Evolutionary conservation across 441 rosid genomes (phyloP).

Genomic region (Brassica balearica): DNA sequence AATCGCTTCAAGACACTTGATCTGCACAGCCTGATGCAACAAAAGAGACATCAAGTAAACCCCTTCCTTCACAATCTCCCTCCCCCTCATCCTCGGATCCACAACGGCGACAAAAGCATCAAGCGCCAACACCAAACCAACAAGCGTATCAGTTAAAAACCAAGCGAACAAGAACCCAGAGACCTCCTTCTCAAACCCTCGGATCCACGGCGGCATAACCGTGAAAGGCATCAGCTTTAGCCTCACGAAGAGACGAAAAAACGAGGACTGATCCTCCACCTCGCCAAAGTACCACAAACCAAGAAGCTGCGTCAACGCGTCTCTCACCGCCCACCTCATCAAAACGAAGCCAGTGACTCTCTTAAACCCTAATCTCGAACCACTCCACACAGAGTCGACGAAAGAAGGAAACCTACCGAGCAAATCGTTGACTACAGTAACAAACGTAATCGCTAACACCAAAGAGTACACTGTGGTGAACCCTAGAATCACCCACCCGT

Average conservation of each 20-base stretch:
- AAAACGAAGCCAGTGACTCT: slow-evolving; percentile 86
- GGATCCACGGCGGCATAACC: slow-evolving; percentile 79
- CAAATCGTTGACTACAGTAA: slow-evolving; percentile 73
- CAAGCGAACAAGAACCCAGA: slow-evolving; percentile 83
- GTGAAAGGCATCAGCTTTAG: slow-evolving; percentile 94
- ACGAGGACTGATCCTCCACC: slow-evolving; percentile 84
- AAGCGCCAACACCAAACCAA: slow-evolving; percentile 70
- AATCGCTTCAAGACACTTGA: slow-evolving; percentile 81
- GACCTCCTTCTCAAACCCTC: slow-evolving; percentile 86
- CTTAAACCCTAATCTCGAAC: slow-evolving; percentile 83
- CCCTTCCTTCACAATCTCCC: slow-evolving; percentile 91
- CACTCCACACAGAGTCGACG: slow-evolving; percentile 66
- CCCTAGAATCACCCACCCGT: slow-evolving; percentile 94
- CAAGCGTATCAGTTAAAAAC: slow-evolving; percentile 74
- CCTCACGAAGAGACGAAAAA: slow-evolving; percentile 86
- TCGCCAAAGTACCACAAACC: slow-evolving; percentile 94
- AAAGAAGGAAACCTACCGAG: slow-evolving; percentile 65
- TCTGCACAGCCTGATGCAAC: slow-evolving; percentile 76
- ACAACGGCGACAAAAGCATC: slow-evolving; percentile 89
- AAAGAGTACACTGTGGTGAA: slow-evolving; percentile 84
- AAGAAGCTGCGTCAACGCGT: slow-evolving; percentile 85
- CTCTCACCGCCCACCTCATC: slow-evolving; percentile 95
- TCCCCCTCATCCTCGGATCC: slow-evolving; percentile 80
- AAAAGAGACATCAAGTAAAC: slow-evolving; percentile 72
- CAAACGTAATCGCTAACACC: slow-evolving; percentile 74